Conservation (phyloP, 352 stramenopile genomes). For the Globisporangium yorkense region DNA sequence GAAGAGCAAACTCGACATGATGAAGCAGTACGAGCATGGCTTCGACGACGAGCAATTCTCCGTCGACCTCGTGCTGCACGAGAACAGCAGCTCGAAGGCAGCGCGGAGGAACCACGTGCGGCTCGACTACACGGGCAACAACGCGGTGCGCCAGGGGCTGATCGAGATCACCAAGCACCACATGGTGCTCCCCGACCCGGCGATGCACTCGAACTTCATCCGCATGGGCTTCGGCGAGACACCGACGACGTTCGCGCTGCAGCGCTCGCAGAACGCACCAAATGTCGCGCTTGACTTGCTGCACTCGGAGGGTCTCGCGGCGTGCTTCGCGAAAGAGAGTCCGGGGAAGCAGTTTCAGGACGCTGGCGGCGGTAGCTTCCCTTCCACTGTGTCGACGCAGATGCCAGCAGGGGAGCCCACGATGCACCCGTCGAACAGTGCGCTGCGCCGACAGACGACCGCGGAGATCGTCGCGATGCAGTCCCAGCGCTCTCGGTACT, state of each 20-base stretch:
- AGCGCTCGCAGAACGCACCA: slow-evolving; percentile 70
- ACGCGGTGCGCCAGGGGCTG: slow-evolving; percentile 58
- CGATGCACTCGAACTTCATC: slow-evolving; percentile 80
- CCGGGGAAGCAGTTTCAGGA: slow-evolving; percentile 6
- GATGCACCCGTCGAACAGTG: slow-evolving; percentile 7
- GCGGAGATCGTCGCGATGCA: slow-evolving; percentile 73
- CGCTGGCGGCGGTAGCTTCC: not conserved
- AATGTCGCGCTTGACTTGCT: slow-evolving; percentile 73
- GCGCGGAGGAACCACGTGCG: slow-evolving; percentile 29
- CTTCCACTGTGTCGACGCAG: slow-evolving; percentile 6
- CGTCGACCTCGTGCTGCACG: slow-evolving; percentile 71
- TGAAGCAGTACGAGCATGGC: slow-evolving; percentile 81
- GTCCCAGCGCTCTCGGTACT: slow-evolving; percentile 50
- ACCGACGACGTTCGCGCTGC: slow-evolving; percentile 68
- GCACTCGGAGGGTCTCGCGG: slow-evolving; percentile 53
- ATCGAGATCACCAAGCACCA: slow-evolving; percentile 82
- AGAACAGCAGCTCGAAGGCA: slow-evolving; percentile 33
- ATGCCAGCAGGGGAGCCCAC: slow-evolving; percentile 13
- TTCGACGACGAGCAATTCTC: slow-evolving; percentile 82
- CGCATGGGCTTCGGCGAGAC: slow-evolving; percentile 74
- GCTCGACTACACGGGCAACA: slow-evolving; percentile 66
- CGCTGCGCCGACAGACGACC: slow-evolving; percentile 45
- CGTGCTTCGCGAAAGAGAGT: slow-evolving; percentile 38
- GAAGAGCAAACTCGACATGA: slow-evolving; percentile 72
- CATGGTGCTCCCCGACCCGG: slow-evolving; percentile 61